Evolutionary conservation across 108 stramenopile species (phyloP), one percentile per base, ranked within the genome.

Genomic region (Nannochloropsis gaditana): DNA sequence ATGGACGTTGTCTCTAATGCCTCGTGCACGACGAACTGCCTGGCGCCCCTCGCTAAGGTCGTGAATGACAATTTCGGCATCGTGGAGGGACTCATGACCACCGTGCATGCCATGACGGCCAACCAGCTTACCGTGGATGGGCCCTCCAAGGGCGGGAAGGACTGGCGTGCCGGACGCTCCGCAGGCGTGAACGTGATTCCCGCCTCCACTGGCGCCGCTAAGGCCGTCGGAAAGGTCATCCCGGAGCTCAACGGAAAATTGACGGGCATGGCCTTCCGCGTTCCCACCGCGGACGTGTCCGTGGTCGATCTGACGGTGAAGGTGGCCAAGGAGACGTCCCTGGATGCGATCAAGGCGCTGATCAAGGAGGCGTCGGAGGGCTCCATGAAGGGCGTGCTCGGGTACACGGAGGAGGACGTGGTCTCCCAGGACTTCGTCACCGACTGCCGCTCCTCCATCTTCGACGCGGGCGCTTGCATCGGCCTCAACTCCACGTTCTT

Each of bases 131-230:
- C 90, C 9, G 91, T 91, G 9, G 91, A 91, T 82, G 91, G 91
- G 9, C 90, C 91, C 21, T 88, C 90, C 45, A 88, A 83, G 90
- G 90, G 90, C 41, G 91, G 90, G 73, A 99, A 98, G 96, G 98
- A 89, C 84, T 89, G 89, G 89, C 31, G 80, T 10, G 91, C 86
- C 19, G 91, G 91, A 5, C 89, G 91, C 21, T 90, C 89, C 79
- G 91, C 91, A 10, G 86, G 86, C 41, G 89, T 80, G 10, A 91
- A 91, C 90, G 86, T 91, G 83, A 91, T 91, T 83, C 91, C 91
- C 44, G 84, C 90, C n/a, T 85, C 84, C 83, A 91, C 91, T 9
- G 91, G 91, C 11, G 91, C 91, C 11, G 91, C 91, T 0, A 91
- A 91, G 91, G 90, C 91, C 41, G 91, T 91, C 43, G 91, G 91